phyloP scores from a whole-genome alignment of 768 basidiomycete species.

The Coprinopsis strossmayeri region DNA sequence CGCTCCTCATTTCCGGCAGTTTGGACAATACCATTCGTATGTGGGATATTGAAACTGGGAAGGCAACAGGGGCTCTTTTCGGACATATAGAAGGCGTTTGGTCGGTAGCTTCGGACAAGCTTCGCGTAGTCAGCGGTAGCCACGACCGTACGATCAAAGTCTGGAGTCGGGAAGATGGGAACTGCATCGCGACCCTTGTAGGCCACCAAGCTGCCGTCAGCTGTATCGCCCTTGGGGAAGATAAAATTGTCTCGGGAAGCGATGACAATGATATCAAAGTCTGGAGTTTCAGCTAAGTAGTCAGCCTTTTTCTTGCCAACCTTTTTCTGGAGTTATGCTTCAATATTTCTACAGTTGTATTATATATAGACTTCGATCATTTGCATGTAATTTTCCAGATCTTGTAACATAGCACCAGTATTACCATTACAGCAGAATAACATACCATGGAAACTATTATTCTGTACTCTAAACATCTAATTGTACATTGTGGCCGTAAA shows the following conservation, averaged over 20 bases:
- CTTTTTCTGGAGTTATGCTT: not conserved
- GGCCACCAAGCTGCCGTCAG: conserved; percentile 95
- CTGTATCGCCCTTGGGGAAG: conserved; percentile 83
- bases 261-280: conserved; percentile 86
- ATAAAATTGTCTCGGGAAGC: conserved; percentile 94
- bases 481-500: too few relatives aligned
- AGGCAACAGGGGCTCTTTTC: conserved; percentile 76
- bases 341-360: not conserved
- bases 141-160: conserved; percentile 99
- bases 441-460: too few relatives aligned
- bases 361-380: not conserved
- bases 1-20: conserved; percentile 81
- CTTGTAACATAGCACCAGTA: too few relatives aligned
- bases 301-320: conserved; percentile 1
- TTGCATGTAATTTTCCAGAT: too few relatives aligned
- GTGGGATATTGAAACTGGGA: conserved; percentile 91
- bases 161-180: conserved; percentile 88
- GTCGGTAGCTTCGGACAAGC: conserved; percentile 88
- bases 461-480: too few relatives aligned
- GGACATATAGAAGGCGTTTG: conserved; percentile 99
- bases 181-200: conserved; percentile 82
- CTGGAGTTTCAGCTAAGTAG: conserved; percentile 62
- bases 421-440: too few relatives aligned
- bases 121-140: conserved; percentile 87
- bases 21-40: conserved; percentile 94